Evolutionary conservation across 805 yeast genomes (phyloP), one percentile per base, ranked within the genome.

Genomic region (Lipomyces yamanashiensis): DNA sequence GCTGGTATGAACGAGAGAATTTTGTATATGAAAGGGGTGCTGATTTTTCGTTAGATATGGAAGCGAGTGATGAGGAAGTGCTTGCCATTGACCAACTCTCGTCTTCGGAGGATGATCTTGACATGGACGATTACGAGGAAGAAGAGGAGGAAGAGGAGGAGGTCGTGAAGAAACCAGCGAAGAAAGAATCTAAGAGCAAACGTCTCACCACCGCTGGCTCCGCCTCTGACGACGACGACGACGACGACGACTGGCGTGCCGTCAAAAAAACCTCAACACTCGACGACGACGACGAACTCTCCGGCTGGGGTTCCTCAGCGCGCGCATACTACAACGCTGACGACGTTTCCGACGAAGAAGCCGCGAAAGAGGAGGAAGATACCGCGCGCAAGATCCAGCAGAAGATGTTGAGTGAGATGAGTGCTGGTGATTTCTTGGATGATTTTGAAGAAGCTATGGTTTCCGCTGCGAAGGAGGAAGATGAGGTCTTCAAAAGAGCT

Each of bases 351-450:
- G 96, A 89, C 67, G 93, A 87, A 39, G 96, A 86, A 59, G 87
- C 85, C 39, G 89, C 90, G 5, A 86, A 85, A 66, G 86, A 84
- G 66, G 87, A 92, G 77, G 95, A 93, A 62, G 86, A 85, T 70
- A 98, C 95, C 76, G 98, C 98, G 0, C 73, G 90, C 54, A 85
- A 91, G 72, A 86, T 90, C 69, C 98, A 92, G 77, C 89, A 88
- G 78, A 82, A 84, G 69, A 92, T 92, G 74, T 77, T 90, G 63
- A 85, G 85, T 68, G 96, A 88, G 51, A 79, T 92, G 70, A 84
- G 85, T 53, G 86, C 88, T 83, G 89, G 82, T 34, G 95, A 88
- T 74, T 87, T 82, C 73, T 77, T 87, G 70, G 95, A 90, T 67
- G 96, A 90, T 62, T 63, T 67, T 17, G 92, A 85, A 34, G 96